A percentile compares a stretch with the other conserved stretches of the same genome.
These are phyloP conservation scores for Mollisiaceae sp. DNA, from an alignment of 2,329 filamentous ascomycete genomes.

Conservation along the genomic window DNA sequence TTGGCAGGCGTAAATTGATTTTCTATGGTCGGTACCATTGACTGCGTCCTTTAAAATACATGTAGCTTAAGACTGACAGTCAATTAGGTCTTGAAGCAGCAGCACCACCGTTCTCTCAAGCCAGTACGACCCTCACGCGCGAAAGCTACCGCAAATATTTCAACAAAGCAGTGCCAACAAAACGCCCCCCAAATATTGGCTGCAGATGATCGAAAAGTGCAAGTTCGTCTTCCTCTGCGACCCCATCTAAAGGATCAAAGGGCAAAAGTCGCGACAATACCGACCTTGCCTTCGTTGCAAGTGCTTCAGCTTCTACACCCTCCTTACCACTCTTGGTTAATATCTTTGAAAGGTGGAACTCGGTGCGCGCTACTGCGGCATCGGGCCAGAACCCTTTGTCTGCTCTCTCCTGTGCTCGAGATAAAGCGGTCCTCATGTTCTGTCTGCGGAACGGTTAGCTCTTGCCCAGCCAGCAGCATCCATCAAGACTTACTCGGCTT, in stretches of 20 bases:
- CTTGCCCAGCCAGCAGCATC: neutral
- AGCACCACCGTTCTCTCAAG: no score
- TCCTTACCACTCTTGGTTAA: slow-evolving; percentile 8
- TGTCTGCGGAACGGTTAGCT: slow-evolving; percentile 9
- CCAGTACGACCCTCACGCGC: no score
- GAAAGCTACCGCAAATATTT: slow-evolving; percentile 14
- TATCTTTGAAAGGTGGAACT: slow-evolving; percentile 23
- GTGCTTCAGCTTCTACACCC: slow-evolving; percentile 8
- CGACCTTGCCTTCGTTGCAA: slow-evolving; percentile 9
- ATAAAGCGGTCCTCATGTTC: slow-evolving; percentile 16
- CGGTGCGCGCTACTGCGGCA: slow-evolving; percentile 18
- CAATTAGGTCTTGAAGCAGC: no score
- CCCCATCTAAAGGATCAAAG: slow-evolving; percentile 16
- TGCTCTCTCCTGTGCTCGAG: slow-evolving; percentile 16
- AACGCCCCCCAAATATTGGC: slow-evolving; percentile 18
- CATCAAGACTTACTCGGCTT: slow-evolving; percentile 29
- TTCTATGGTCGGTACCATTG: no score
- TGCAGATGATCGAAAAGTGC: slow-evolving; percentile 24
- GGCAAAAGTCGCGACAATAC: slow-evolving; percentile 15
- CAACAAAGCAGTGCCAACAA: slow-evolving; percentile 11
- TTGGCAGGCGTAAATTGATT: no score
- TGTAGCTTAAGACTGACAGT: no score
- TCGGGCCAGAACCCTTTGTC: slow-evolving; percentile 22
- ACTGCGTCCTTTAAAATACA: no score
- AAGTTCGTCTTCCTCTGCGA: slow-evolving; percentile 18